A percentile compares a stretch with the other conserved stretches of the same genome.
Conservation (phyloP, 345 rosid genomes). For the Corchorus capsularis region DNA sequence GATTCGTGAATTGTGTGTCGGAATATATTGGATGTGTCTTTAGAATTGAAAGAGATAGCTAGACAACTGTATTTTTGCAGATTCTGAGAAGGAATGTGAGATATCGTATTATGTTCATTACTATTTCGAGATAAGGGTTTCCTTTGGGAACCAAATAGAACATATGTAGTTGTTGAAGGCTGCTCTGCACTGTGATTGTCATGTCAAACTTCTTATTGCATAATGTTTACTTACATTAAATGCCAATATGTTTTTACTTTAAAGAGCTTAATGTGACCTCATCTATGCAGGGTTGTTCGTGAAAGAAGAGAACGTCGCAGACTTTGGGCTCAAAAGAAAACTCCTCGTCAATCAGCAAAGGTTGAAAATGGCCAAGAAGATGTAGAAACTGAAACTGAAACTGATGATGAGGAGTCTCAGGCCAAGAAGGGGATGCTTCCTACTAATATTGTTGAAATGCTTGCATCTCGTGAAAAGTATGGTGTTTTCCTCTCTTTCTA, state of each 20-base stretch:
- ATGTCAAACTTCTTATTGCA: not conserved
- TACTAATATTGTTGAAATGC: conserved; percentile 64
- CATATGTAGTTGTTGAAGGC: not conserved
- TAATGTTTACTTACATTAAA: not conserved
- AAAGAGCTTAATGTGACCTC: not conserved
- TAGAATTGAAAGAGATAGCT: not conserved
- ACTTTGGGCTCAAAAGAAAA: conserved; percentile 63
- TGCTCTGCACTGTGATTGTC: not conserved
- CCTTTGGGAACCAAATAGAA: not conserved
- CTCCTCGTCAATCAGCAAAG: conserved; percentile 42
- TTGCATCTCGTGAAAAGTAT: conserved; percentile 83
- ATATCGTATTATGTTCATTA: not conserved
- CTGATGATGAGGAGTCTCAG: conserved; percentile 39
- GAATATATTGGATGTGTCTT: not conserved
- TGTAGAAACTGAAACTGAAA: conserved; percentile 45
- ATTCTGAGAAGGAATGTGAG: not conserved
- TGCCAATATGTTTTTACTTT: not conserved
- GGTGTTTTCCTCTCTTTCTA: not conserved
- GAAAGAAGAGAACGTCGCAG: conserved; percentile 80
- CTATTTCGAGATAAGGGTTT: not conserved
- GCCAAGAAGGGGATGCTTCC: conserved; percentile 74
- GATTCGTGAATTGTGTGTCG: not conserved
- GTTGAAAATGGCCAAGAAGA: conserved; percentile 31
- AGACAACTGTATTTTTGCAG: not conserved
- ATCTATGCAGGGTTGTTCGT: conserved; percentile 45